Evolutionary conservation across 306 rosid genomes (phyloP).

Genomic region (Adenanthera pavonina): DNA sequence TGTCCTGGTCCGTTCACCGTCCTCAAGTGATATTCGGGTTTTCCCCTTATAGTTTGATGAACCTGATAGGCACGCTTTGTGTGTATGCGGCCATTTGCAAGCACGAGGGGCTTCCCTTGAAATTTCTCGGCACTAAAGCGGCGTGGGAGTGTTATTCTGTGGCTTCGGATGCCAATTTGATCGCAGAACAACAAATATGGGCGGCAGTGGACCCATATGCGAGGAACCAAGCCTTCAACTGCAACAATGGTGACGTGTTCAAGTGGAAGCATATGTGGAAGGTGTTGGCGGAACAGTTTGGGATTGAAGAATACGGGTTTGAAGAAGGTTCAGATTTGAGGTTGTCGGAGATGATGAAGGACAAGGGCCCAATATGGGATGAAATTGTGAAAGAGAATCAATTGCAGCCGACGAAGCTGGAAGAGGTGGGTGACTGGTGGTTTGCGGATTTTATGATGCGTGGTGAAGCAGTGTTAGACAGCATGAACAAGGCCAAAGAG

Average conservation of each 20-base stretch:
- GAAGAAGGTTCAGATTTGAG: constrained; percentile 44
- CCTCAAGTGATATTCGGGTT: constrained; percentile 66
- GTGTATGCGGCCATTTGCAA: constrained; percentile 78
- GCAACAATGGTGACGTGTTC: constrained; percentile 67
- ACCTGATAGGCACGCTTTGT: constrained; percentile 57
- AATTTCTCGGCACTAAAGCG: constrained; percentile 54
- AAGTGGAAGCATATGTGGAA: constrained; percentile 76
- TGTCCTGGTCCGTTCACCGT: constrained; percentile 69
- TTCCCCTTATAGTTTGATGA: constrained; percentile 74
- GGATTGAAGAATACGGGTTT: constrained; percentile 59
- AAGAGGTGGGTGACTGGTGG: constrained; percentile 68
- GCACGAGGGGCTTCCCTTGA: constrained; percentile 57
- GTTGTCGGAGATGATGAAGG: constrained; percentile 62
- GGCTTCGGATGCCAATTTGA: constrained; percentile 62
- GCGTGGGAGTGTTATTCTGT: constrained; percentile 53
- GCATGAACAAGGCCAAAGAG: constrained; percentile 72
- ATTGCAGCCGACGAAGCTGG: constrained; percentile 46
- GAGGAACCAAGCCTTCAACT: constrained; percentile 59
- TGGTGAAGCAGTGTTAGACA: constrained; percentile 30
- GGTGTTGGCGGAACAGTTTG: constrained; percentile 63
- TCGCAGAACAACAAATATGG: constrained; percentile 74
- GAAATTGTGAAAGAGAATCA: constrained; percentile 63
- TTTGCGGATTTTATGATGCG: constrained; percentile 43
- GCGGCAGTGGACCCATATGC: constrained; percentile 58
- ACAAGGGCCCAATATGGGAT: constrained; percentile 57